Evolutionary conservation across 352 stramenopile species (phyloP), one percentile per base, ranked within the genome.

Genomic region (Globisporangium cederbergense): DNA sequence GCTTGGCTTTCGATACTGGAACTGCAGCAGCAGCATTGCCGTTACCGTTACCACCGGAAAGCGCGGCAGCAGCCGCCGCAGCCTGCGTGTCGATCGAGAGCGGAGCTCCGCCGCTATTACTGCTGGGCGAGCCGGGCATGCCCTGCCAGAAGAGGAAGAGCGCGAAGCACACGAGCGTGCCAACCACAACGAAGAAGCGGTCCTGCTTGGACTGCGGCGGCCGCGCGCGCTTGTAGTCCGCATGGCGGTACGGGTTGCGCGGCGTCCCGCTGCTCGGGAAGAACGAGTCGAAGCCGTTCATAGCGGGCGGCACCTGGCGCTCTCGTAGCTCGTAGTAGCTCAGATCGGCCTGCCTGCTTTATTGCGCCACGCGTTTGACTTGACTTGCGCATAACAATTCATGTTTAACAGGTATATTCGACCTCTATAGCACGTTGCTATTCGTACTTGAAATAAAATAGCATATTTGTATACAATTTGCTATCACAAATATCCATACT

Each of bases 221-320:
- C 0, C 71, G 67, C 32, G 68, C 60, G 16, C 65, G 58, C 36
- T 54, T 58, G 65, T 74, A 69, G 63, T 88, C 74, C 4, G 77
- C 77, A 65, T 91, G 81, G n/a, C 83, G 81, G 75, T 91, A 94
- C 60, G 83, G 86, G 57, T 94, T 94, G 60, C 78, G 77, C 66
- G 79, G 81, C 64, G 73, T 71, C 50, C 73, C 71, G 70, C 68
- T 78, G 65, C 58, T 83, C 58, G 79, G 74, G 78, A 90, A 89
- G 76, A 91, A 89, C 60, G 78, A 76, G 60, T 86, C 75, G 64
- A 86, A 82, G 63, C 73, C 68, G 70, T 82, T 86, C 81, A 90
- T 90, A 22, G 32, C 50, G 20, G 25, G 9, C 10, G 10, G n/a
- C 25, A 34, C 55, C 47, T 25, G 30, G 25, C 10, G 32, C 22